Percentiles rank a stretch among this genome's conserved stretches.
Evolutionary conservation across 345 rosid species (phyloP).

Genomic region (Gossypium mustelinum): DNA sequence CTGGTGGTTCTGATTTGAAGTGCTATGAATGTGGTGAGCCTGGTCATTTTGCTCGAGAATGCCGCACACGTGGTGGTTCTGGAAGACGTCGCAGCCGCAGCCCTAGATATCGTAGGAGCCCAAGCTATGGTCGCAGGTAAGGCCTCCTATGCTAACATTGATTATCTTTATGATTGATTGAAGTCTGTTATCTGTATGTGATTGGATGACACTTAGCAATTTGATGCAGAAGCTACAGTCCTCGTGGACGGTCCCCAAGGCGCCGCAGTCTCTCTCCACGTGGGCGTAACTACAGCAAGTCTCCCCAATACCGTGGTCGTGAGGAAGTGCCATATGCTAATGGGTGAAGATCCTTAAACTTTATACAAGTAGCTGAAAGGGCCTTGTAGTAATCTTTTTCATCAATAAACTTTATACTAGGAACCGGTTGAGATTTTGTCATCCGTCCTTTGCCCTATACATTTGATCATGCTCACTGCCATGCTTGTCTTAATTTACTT

Average conservation of each 20-base stretch:
- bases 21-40: conserved; percentile 92
- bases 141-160: background rate
- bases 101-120: conserved; percentile 80
- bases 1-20: conserved; percentile 83
- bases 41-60: conserved; percentile 93
- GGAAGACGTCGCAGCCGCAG: conserved; percentile 82
- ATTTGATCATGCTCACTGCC: background rate
- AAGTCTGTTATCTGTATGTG: background rate
- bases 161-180: background rate
- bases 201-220: conserved; percentile 1
- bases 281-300: conserved; percentile 83
- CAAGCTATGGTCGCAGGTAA: conserved; percentile 83
- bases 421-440: background rate
- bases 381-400: background rate
- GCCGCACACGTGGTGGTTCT: conserved; percentile 60
- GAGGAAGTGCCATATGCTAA: conserved; percentile 85
- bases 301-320: conserved; percentile 78
- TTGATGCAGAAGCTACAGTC: conserved; percentile 72
- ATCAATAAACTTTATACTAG: too few relatives aligned
- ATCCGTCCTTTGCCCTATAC: background rate
- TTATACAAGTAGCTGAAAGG: background rate
- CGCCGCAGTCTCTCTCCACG: conserved; percentile 85
- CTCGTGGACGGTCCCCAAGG: conserved; percentile 79
- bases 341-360: conserved; percentile 48
- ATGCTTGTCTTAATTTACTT: background rate